phyloP scores from a whole-genome alignment of 2,329 filamentous ascomycete species.

The Aspergillus vadensis region DNA sequence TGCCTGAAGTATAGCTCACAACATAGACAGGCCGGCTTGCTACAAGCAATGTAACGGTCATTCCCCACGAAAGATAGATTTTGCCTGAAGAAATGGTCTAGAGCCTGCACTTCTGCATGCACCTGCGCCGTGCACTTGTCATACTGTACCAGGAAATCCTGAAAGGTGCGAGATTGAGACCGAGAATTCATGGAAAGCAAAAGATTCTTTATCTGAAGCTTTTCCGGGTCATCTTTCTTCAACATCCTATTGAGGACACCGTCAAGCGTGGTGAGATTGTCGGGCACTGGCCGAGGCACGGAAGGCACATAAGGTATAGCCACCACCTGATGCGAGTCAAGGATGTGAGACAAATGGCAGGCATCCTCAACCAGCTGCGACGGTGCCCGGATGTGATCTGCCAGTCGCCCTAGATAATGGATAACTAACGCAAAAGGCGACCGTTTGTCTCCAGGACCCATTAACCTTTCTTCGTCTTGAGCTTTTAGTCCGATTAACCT shows the following conservation, averaged over 20 bases:
- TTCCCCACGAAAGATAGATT: constrained; percentile 38
- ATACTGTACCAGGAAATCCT: constrained; percentile 22
- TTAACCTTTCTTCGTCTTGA: constrained; percentile 9
- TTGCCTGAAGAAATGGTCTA: constrained; percentile 49
- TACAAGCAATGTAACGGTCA: constrained; percentile 54
- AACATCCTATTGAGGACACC: constrained; percentile 32
- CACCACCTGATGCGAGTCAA: constrained; percentile 27
- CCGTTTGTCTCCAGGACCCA: constrained; percentile 3
- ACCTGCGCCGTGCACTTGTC: constrained; percentile 19
- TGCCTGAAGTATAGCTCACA: constrained; percentile 41
- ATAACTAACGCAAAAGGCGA: constrained; percentile 33
- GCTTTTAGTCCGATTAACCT: background rate
- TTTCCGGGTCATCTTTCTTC: constrained; percentile 16
- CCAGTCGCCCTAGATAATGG: constrained; percentile 52
- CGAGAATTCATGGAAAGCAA: constrained; percentile 32
- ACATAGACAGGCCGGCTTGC: constrained; percentile 56
- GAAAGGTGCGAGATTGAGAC: constrained; percentile 27
- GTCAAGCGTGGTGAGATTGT: constrained; percentile 23
- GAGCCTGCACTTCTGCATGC: constrained; percentile 52
- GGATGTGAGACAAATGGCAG: constrained; percentile 31
- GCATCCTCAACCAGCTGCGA: constrained; percentile 42
- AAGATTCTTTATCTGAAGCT: constrained; percentile 18
- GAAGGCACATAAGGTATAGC: constrained; percentile 27
- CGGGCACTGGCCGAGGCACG: constrained; percentile 19
- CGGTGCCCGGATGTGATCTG: constrained; percentile 45